Conservation (phyloP, 257 asterid species). For the Gentiana macrophylla region DNA sequence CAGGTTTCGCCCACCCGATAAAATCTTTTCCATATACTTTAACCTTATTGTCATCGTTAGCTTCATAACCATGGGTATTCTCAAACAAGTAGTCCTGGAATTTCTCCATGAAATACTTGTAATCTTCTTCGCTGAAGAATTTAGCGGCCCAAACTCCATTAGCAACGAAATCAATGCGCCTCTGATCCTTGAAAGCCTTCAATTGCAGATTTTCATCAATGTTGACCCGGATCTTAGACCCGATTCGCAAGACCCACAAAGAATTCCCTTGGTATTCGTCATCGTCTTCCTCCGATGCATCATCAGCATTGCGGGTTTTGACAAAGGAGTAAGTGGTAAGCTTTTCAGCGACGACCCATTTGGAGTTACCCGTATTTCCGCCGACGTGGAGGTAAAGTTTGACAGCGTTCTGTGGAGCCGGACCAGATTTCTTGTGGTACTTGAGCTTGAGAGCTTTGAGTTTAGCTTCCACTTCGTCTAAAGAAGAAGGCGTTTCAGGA, state of each 20-base stretch:
- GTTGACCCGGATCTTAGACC: constrained; percentile 49
- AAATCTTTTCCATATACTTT: constrained; percentile 87
- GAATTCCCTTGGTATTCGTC: constrained; percentile 38
- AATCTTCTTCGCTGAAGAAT: constrained; percentile 59
- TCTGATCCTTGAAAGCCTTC: constrained; percentile 85
- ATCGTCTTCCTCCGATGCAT: constrained; percentile 31
- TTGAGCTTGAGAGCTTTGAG: constrained; percentile 62
- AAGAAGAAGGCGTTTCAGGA: constrained; percentile 11
- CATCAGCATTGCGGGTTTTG: constrained; percentile 29
- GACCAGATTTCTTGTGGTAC: constrained; percentile 27
- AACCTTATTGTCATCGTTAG: constrained; percentile 70
- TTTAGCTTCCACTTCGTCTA: constrained; percentile 67
- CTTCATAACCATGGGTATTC: constrained; percentile 63
- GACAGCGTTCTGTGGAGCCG: constrained; percentile 36
- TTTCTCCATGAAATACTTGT: constrained; percentile 52
- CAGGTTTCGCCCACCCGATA: constrained; percentile 82
- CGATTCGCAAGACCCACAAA: constrained; percentile 69
- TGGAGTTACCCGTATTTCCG: constrained; percentile 86
- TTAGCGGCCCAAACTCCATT: constrained; percentile 91
- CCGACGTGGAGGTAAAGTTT: constrained; percentile 81
- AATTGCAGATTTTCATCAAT: constrained; percentile 80
- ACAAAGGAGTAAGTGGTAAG: constrained; percentile 41
- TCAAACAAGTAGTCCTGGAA: constrained; percentile 85
- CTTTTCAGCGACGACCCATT: constrained; percentile 77
- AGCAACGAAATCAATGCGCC: constrained; percentile 93